Base-by-base conservation (phyloP, 164 flowering plant species). In the Litsea cubeba region DNA sequence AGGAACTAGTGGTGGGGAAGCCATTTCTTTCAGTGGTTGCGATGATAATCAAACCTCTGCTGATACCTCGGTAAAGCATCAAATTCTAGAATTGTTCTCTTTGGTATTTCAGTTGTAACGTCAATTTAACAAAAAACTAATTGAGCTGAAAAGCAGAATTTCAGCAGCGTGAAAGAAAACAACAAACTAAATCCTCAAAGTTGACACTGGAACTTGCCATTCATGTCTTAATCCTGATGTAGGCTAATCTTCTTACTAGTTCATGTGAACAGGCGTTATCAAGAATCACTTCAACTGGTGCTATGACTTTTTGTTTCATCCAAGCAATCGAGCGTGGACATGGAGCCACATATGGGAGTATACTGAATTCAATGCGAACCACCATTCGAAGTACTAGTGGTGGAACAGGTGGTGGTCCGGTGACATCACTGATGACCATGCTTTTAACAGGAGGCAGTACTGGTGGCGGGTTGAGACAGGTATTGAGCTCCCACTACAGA, bases 11-110 rank as follows among this genome's bases (percentile, higher is more conserved):
- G 96, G 93, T 51, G 96, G 96, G 30, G 90, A 88, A 83, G 96
- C 78, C 51, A 77, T 89, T 71, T 88, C 91, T 26, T 86, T 91
- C 71, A 91, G 96, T 79, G 92, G 92, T 17, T 91, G 96, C 78
- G 91, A 91, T 73, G 96, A 91, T 81, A 75, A 89, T 78, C 93
- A 91, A 80, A 89, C 92, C 62, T 89, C 96, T 57, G 91, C 93
- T 6, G 96, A 88, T 76, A 87, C 96, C 71, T 84, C 93, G 65
- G 95, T 91, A 80, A 81, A 85, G 74, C 70, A 64, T 63, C 24
- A 22, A 63, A 24, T 10, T 11, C n/a, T 17, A 26, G 0, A 17
- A 26, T 25, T 35, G 28, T 25, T 66, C 46, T 30, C 69, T 66
- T 20, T 30, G 1, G 46, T 40, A 8, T 40, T 40, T 14, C 20